Evolutionary conservation across 2,329 filamentous ascomycete genomes (phyloP), one percentile per base, ranked within the genome.

Genomic region (Botrytis aclada): DNA sequence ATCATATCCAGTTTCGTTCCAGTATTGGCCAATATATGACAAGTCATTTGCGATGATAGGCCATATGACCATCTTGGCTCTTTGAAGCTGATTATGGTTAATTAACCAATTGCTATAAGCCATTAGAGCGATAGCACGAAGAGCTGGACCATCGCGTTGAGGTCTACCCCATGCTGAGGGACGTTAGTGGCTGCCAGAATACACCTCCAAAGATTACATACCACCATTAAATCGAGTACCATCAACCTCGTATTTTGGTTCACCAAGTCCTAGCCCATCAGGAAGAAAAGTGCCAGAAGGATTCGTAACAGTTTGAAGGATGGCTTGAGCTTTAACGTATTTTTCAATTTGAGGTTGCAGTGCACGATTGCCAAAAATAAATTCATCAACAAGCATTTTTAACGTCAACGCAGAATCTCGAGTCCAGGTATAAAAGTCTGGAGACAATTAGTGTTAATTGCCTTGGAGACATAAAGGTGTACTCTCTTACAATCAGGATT

Each of bases 371-470:
- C 85, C 91, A 70, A 84, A 84, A 58, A 83, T 80, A 79, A 93
- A 91, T 61, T 88, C 84, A 77, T 95, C 92, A 22, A 92, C 83
- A 22, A 95, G 81, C 60, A 85, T 84, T 82, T 93, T 93, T 82
- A 92, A 87, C 4, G 89, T 89, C 39, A 95, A 84, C n/a, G 90
- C 90, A 20, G 90, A 87, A 80, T 95, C 92, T 78, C 93, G 84
- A 3, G 89, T 93, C 93, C 92, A 95, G 1, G 91, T 93, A 79
- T 89, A 94, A 79, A 87, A 94, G 81, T 95, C 91, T 93, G 66
- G 32, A 45, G 14, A 22, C 16, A 14, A 69, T 77, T 56, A 78
- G 74, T 22, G n/a, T 34, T 4, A 43, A 8, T 3, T 37, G 16
- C 8, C 32, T 58, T 47, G 8, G 62, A 45, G 41, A 60, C n/a